phyloP scores from a whole-genome alignment of 2,329 filamentous ascomycete genomes.

The Botrytis medusae region DNA sequence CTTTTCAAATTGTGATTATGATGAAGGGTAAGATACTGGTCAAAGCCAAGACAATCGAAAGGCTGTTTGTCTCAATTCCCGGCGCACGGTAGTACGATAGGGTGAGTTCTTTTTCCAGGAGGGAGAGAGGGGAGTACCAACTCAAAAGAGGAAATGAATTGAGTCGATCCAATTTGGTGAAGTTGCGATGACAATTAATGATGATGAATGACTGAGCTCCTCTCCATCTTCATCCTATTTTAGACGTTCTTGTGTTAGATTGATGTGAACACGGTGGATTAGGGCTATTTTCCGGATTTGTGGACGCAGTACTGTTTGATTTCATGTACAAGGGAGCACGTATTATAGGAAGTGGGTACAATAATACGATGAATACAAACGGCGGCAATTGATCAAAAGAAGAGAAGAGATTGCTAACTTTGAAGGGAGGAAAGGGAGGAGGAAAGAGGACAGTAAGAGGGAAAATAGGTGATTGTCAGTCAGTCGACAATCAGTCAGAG shows the following conservation, averaged over 20 bases:
- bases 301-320: neutral
- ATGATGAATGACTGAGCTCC: neutral
- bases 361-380: slow-evolving; percentile 1
- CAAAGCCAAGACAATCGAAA: slow-evolving; percentile 11
- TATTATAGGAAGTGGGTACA: slow-evolving; percentile 8
- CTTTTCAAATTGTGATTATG: neutral
- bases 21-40: slow-evolving; percentile 1
- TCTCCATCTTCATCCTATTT: slow-evolving; percentile 2
- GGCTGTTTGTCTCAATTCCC: slow-evolving; percentile 13
- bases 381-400: slow-evolving; percentile 2
- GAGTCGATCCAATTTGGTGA: slow-evolving; percentile 6
- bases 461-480: neutral
- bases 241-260: neutral
- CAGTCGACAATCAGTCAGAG: neutral
- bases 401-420: neutral
- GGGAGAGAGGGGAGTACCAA: neutral
- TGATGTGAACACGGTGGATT: neutral
- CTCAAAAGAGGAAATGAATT: slow-evolving; percentile 6
- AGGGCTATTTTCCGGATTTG: slow-evolving; percentile 13
- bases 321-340: slow-evolving; percentile 5
- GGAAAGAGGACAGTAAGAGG: neutral
- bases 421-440: neutral
- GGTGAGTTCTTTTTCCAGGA: neutral
- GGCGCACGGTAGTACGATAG: slow-evolving; percentile 16
- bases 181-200: neutral